phyloP scores from a whole-genome alignment of 2,329 filamentous ascomycete genomes.

The Aspergillus sp. region DNA sequence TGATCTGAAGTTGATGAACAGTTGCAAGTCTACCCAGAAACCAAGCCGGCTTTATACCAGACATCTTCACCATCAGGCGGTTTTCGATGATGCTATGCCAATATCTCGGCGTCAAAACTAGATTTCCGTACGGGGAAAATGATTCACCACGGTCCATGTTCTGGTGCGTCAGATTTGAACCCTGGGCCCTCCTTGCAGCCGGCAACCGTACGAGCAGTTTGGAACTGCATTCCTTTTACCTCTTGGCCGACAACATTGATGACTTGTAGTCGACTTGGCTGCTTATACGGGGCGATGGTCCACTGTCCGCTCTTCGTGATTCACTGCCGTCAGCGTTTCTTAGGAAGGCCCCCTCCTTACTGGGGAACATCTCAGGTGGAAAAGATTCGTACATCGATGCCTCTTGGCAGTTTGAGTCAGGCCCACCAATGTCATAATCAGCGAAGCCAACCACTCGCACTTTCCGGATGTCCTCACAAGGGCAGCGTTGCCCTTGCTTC shows the following conservation, averaged over 20 bases:
- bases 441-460: too few relatives aligned
- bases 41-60: background rate
- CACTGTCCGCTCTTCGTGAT: background rate
- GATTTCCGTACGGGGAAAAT: background rate
- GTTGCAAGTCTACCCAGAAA: background rate
- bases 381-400: background rate
- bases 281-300: background rate
- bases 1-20: background rate
- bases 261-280: too few relatives aligned
- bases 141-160: background rate
- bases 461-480: background rate
- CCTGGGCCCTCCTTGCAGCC: background rate
- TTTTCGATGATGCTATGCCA: background rate
- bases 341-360: background rate
- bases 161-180: background rate
- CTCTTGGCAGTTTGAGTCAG: background rate
- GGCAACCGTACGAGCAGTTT: background rate
- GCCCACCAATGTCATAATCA: too few relatives aligned
- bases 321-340: background rate
- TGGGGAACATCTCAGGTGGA: background rate
- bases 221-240: background rate
- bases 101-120: background rate
- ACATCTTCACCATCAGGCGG: background rate
- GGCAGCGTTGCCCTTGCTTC: background rate
- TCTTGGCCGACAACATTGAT: background rate